A percentile compares a stretch with the other conserved stretches of the same genome.
Conservation (phyloP, 192 early-diverging fungal species). For the Linnemannia hyalina region DNA sequence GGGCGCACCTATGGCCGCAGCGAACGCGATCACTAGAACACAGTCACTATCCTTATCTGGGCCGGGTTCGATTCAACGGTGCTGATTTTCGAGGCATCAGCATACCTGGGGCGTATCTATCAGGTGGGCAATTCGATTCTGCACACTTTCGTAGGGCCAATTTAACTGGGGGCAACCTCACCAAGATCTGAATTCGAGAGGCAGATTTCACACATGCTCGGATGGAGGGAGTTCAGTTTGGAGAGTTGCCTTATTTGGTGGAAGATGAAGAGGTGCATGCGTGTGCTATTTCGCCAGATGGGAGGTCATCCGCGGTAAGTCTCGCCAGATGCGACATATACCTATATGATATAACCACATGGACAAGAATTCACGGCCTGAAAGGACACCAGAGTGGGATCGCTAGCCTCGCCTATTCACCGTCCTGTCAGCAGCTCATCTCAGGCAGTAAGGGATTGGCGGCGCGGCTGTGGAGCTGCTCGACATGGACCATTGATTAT, state of each 20-base stretch:
- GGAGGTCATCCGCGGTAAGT: neutral
- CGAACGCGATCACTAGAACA: slow-evolving; percentile 22
- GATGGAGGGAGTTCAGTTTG: slow-evolving; percentile 1
- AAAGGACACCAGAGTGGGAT: neutral
- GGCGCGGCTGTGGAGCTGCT: neutral
- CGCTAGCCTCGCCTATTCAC: neutral
- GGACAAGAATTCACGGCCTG: neutral
- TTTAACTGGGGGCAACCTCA: neutral
- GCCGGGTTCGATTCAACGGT: slow-evolving; percentile 8
- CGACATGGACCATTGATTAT: neutral
- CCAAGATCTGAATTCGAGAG: neutral
- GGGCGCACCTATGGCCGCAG: neutral
- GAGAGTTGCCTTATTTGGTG: slow-evolving; percentile 3
- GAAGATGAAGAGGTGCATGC: neutral
- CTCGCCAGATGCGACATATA: neutral
- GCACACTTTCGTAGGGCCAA: slow-evolving; percentile 5
- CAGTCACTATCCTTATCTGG: slow-evolving; percentile 8
- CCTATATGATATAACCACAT: neutral
- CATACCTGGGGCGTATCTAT: slow-evolving; percentile 7
- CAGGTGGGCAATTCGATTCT: slow-evolving; percentile 7
- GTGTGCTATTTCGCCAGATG: slow-evolving; percentile 17
- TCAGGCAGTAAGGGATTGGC: neutral
- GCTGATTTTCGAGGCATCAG: slow-evolving; percentile 11
- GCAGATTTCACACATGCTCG: neutral
- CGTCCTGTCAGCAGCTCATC: neutral